Base-by-base conservation (phyloP, 1,284 basidiomycete genomes). In the Rhodotorula sp. region DNA sequence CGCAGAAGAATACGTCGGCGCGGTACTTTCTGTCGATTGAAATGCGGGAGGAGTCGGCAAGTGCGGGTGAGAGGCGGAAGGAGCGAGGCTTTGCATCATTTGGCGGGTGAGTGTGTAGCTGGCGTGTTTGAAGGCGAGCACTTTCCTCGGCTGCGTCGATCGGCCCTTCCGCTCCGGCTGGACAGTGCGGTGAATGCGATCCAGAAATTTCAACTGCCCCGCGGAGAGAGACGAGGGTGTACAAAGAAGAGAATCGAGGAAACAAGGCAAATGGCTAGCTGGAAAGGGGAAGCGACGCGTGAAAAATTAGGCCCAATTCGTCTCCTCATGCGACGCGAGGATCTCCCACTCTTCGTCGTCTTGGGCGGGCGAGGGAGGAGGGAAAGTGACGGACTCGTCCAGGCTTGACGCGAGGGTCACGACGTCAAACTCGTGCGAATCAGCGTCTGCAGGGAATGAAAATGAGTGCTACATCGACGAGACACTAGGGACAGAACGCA, bases 21-120 rank as follows among this genome's bases (percentile, higher is more conserved):
- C 27, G 60, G 39, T 70, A 70, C 52, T 70, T 70, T 32, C 44
- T 70, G 22, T 64, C 8, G 9, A 48, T 70, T 19, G 68, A 70
- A 52, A 63, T 70, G 61, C 36, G 36, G 8, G 66, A 55, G 5
- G 44, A 44, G 10, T 11, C 29, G 34, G 53, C 22, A 15, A 19
- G 46, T 1, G 55, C 27, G 6, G 48, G 22, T 29, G 36, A 7
- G 48, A 39, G 29, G 34, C 48, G 54, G 30, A 55, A 46, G 47
- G 20, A 51, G 10, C 4, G 19, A 8, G 48, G 59, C 32, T 51
- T 51, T n/a, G 59, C n/a, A 5, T 36, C 17, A 19, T 27, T 19
- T 2, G 54, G 24, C 15, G 34, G 54, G 9, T 13, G 24, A 13
- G 5, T 6, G 20, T 34, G 32, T 36, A 32, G 53, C 13, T 20